phyloP scores from a whole-genome alignment of 2,329 filamentous ascomycete species.

The Diaporthe capsici region DNA sequence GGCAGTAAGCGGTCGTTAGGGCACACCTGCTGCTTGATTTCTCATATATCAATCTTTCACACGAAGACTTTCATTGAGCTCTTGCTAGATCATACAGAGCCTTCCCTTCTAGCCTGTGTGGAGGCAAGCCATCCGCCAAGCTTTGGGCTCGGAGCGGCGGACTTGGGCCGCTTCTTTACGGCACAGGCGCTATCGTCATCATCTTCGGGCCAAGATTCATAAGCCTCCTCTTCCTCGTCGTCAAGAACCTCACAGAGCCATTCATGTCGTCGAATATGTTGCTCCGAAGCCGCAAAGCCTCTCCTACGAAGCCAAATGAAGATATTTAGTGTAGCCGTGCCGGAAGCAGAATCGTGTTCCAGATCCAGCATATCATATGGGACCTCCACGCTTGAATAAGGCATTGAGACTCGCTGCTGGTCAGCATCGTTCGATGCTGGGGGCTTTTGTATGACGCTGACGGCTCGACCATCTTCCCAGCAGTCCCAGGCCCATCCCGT shows the following conservation, averaged over 20 bases:
- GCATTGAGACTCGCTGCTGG: background rate
- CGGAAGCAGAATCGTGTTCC: slow-evolving; percentile 8
- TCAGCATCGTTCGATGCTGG: background rate
- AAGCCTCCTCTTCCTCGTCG: background rate
- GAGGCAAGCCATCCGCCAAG: slow-evolving; percentile 6
- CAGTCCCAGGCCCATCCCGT: slow-evolving; percentile 21
- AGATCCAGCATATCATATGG: background rate
- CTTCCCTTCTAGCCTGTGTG: background rate
- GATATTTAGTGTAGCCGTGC: slow-evolving; percentile 16
- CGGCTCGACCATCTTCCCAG: background rate
- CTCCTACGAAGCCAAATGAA: background rate
- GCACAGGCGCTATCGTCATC: background rate
- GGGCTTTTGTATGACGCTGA: background rate
- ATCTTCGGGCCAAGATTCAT: background rate
- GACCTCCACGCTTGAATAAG: background rate
- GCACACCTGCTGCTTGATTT: background rate
- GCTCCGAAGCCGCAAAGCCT: slow-evolving; percentile 10
- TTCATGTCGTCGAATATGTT: slow-evolving; percentile 20
- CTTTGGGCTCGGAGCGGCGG: background rate
- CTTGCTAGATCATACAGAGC: background rate
- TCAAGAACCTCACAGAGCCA: slow-evolving; percentile 24
- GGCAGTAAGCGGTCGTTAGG: background rate
- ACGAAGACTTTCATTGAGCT: background rate
- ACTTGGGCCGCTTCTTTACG: background rate
- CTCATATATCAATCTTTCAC: background rate